phyloP scores from a whole-genome alignment of 805 yeast species.

The Schizosaccharomyces cryophilus region DNA sequence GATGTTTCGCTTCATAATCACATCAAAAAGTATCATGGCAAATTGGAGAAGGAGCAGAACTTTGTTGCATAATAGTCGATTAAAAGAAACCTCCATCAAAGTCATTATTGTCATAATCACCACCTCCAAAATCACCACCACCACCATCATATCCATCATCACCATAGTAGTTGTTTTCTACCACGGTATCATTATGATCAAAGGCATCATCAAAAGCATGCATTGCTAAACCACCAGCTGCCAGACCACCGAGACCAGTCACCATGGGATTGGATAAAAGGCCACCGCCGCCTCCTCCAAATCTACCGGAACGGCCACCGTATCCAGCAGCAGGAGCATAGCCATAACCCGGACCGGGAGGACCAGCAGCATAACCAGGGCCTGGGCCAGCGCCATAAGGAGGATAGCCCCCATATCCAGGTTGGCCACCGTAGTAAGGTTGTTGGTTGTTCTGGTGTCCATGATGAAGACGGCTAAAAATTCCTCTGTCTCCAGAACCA shows the following conservation, averaged over 20 bases:
- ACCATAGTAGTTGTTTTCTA: neutral
- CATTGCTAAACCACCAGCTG: neutral
- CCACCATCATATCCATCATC: neutral
- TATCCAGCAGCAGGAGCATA: neutral
- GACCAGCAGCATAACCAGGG: no score
- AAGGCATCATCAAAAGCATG: neutral
- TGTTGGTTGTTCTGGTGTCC: neutral
- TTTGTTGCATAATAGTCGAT: neutral
- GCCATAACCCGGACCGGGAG: neutral
- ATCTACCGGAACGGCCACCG: no score
- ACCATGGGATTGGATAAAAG: neutral
- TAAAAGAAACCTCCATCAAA: neutral
- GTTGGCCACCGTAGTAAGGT: neutral
- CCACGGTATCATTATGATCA: neutral
- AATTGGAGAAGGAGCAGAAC: no score
- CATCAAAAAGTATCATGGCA: no score
- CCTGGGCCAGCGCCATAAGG: no score
- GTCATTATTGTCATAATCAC: neutral
- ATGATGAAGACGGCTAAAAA: no score
- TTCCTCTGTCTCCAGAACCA: neutral
- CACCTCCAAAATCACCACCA: neutral
- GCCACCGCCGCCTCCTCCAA: neutral
- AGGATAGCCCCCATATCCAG: neutral
- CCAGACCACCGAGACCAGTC: neutral
- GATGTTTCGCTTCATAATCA: no score